Evolutionary conservation across 495 filamentous ascomycete species (phyloP).

Genomic region (Patellaria atrata): DNA sequence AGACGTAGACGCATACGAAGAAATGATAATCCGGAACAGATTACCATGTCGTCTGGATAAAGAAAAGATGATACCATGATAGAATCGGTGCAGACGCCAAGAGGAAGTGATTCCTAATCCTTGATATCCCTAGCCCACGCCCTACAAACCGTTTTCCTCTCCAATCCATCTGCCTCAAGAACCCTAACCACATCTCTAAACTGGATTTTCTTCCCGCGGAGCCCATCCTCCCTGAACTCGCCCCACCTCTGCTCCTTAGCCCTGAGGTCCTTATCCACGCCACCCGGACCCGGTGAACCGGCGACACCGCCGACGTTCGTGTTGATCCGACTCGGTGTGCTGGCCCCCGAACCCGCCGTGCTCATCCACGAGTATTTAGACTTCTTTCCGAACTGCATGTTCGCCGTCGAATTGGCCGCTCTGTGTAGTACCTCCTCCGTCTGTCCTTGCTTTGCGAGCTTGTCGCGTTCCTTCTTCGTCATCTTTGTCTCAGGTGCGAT

Average conservation of each 20-base stretch:
- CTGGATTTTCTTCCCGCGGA: constrained; percentile 50
- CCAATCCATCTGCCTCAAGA: constrained; percentile 46
- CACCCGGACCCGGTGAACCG: constrained; percentile 2
- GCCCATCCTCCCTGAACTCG: constrained; percentile 45
- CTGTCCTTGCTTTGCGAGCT: constrained; percentile 37
- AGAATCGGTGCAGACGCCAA: no score
- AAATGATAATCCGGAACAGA: no score
- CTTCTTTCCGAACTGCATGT: constrained; percentile 21
- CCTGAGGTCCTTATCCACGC: constrained; percentile 19
- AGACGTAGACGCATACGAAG: no score
- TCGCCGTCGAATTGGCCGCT: constrained; percentile 26
- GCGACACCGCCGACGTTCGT: constrained; percentile 18
- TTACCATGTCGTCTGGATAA: no score
- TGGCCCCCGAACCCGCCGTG: constrained; percentile 17
- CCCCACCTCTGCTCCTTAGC: constrained; percentile 32
- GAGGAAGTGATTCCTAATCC: no score
- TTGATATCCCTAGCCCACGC: constrained; percentile 39
- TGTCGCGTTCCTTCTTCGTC: constrained; percentile 42
- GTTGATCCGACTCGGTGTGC: constrained; percentile 17
- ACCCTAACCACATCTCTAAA: constrained; percentile 51
- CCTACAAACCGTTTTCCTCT: constrained; percentile 38
- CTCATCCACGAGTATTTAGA: constrained; percentile 28
- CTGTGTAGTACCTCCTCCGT: constrained; percentile 20
- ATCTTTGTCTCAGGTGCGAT: constrained; percentile 22
- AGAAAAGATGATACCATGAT: no score